phyloP scores from a whole-genome alignment of 2,329 filamentous ascomycete genomes.

The Cytospora leucostoma region DNA sequence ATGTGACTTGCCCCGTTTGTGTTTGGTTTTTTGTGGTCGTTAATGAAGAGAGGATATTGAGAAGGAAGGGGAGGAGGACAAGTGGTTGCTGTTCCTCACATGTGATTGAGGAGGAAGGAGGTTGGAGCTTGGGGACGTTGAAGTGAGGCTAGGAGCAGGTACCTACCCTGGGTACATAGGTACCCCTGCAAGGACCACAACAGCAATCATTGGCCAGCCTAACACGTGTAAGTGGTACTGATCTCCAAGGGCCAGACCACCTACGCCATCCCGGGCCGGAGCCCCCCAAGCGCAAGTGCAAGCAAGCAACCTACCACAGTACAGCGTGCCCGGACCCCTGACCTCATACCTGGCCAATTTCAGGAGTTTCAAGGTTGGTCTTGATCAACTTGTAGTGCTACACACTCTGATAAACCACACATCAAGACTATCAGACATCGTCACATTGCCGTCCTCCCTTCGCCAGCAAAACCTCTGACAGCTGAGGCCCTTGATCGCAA shows the following conservation, averaged over 20 bases:
- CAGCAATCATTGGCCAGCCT: not conserved
- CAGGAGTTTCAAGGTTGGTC: not conserved
- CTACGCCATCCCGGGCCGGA: not conserved
- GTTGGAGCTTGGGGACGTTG: not conserved
- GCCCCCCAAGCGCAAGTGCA: not conserved
- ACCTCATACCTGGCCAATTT: slow-evolving; percentile 3
- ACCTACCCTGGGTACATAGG: too few relatives aligned
- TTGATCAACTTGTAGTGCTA: not conserved
- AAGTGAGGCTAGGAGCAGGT: not conserved
- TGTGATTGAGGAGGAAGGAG: not conserved
- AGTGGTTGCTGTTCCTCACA: not conserved
- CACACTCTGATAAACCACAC: not conserved
- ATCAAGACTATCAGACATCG: not conserved
- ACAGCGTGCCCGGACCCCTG: not conserved
- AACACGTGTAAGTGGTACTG: slow-evolving; percentile 2
- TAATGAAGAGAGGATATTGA: not conserved
- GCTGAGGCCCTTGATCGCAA: not conserved
- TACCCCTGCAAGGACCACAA: not conserved
- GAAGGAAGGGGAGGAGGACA: not conserved
- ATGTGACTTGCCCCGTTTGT: not conserved
- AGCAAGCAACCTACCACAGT: not conserved
- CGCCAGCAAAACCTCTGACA: not conserved
- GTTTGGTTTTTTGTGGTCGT: not conserved
- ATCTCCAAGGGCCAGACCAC: not conserved
- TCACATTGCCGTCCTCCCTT: not conserved